A percentile compares a stretch with the other conserved stretches of the same genome.
These are phyloP conservation scores for Viola pubescens DNA, from an alignment of 441 rosid genomes.

Conservation along the genomic window DNA sequence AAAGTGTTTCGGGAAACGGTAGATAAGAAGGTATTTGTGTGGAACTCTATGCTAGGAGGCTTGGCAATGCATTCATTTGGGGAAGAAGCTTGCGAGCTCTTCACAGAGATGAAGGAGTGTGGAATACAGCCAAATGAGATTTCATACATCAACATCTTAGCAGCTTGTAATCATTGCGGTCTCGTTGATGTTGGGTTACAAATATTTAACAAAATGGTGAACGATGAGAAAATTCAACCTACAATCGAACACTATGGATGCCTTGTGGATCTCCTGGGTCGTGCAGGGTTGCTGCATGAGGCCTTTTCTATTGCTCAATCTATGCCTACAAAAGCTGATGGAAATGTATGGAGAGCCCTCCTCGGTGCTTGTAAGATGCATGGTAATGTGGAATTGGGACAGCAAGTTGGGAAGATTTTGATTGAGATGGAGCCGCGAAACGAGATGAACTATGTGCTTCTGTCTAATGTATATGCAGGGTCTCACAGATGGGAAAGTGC, in stretches of 20 bases:
- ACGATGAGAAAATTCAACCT: conserved; percentile 30
- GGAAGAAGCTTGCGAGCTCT: conserved; percentile 36
- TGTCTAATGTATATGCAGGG: conserved; percentile 29
- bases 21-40: conserved; percentile 22
- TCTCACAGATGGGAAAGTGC: conserved; percentile 21
- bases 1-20: conserved; percentile 12
- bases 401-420: conserved; percentile 32
- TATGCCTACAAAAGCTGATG: conserved; percentile 47
- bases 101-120: conserved; percentile 42
- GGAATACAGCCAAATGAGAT: conserved; percentile 55
- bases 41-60: conserved; percentile 24
- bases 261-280: conserved; percentile 52
- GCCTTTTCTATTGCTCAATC: conserved; percentile 34
- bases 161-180: conserved; percentile 67
- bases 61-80: conserved; percentile 23
- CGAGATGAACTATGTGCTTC: conserved; percentile 49
- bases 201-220: conserved; percentile 45
- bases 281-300: conserved; percentile 56
- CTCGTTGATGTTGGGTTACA: conserved; percentile 41
- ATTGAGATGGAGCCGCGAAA: conserved; percentile 38
- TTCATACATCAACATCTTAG: conserved; percentile 49
- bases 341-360: conserved; percentile 52
- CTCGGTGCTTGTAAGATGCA: conserved; percentile 54
- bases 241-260: conserved; percentile 60
- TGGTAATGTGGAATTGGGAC: conserved; percentile 37